Conservation (phyloP, 768 basidiomycete species). For the Mycena haematopus region DNA sequence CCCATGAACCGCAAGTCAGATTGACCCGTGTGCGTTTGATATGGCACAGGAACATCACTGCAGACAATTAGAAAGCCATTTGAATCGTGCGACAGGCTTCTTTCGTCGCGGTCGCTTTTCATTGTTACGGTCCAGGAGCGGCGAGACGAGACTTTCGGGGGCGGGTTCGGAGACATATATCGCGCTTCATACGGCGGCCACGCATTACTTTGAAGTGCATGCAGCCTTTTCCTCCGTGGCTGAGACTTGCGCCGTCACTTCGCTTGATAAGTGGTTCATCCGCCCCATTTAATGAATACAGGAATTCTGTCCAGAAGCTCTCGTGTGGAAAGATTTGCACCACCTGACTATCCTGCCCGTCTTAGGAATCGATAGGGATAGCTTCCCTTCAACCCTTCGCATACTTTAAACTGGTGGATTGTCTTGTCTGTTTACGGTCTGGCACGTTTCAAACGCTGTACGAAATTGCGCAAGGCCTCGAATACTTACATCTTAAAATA, state of each 20-base stretch:
- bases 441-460: no score
- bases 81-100: slow-evolving; percentile 25
- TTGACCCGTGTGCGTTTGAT: neutral
- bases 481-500: no score
- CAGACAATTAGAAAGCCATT: slow-evolving; percentile 27
- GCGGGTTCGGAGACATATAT: slow-evolving; percentile 33
- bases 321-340: no score
- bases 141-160: slow-evolving; percentile 21
- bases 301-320: no score
- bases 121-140: slow-evolving; percentile 16
- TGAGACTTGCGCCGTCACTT: slow-evolving; percentile 4
- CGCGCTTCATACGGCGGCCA: slow-evolving; percentile 13
- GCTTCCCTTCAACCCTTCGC: no score
- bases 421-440: no score
- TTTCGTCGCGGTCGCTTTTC: slow-evolving; percentile 23
- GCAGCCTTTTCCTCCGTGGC: neutral
- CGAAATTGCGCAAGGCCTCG: no score
- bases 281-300: no score
- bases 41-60: slow-evolving; percentile 3
- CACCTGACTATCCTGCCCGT: no score
- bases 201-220: slow-evolving; percentile 8
- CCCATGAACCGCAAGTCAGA: neutral
- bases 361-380: no score
- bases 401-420: no score
- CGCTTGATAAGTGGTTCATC: neutral